Conservation (phyloP, 805 yeast species). For the Yamadazyma philogaea region DNA sequence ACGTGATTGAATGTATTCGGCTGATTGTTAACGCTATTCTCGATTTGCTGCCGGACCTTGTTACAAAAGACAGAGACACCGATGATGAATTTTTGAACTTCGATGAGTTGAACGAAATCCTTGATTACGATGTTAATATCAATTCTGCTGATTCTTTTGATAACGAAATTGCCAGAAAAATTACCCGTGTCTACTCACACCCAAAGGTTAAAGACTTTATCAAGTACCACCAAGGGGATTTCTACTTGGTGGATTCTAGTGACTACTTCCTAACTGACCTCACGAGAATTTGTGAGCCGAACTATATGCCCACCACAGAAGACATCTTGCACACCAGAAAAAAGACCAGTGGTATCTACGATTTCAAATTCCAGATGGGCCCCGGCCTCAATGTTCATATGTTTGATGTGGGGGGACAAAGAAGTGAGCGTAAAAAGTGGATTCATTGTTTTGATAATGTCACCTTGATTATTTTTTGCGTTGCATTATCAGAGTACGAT, state of each 20-base stretch:
- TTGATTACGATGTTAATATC: conserved; percentile 48
- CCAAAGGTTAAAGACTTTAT: conserved; percentile 58
- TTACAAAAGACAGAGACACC: conserved; percentile 10
- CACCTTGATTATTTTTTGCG: conserved; percentile 84
- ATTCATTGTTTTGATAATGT: conserved; percentile 95
- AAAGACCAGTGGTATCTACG: conserved; percentile 90
- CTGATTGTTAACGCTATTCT: conserved; percentile 64
- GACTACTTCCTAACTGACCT: conserved; percentile 69
- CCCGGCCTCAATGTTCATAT: conserved; percentile 40
- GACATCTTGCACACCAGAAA: conserved; percentile 86
- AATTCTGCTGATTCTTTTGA: conserved; percentile 55
- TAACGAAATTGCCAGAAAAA: conserved; percentile 44
- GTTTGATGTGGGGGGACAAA: conserved; percentile 91
- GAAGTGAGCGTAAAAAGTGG: conserved; percentile 96
- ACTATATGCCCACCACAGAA: conserved; percentile 67
- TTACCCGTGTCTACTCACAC: conserved; percentile 52
- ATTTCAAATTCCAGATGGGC: conserved; percentile 76
- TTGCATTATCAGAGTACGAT: conserved; percentile 87
- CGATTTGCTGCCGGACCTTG: conserved; percentile 45
- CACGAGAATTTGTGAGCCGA: conserved; percentile 53
- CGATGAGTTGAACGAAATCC: conserved; percentile 43
- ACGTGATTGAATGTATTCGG: conserved; percentile 73
- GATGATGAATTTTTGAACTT: conserved; percentile 19
- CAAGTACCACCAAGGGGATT: conserved; percentile 59
- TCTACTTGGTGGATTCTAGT: conserved; percentile 85